phyloP scores from a whole-genome alignment of 768 basidiomycete species.

The Serendipita indica region DNA sequence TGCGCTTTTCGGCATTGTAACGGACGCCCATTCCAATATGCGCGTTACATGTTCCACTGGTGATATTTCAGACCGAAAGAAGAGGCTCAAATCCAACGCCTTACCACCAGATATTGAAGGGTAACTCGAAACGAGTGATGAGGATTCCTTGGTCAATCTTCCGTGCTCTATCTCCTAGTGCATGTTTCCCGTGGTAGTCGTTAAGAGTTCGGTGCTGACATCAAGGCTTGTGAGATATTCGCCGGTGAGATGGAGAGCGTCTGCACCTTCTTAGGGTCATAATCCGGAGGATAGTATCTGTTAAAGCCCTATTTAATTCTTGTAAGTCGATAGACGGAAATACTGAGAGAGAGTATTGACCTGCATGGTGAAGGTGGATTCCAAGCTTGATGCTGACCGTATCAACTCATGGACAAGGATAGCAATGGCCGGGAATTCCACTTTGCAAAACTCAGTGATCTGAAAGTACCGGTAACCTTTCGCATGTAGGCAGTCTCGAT shows the following conservation, averaged over 20 bases:
- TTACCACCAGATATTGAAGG: conserved; percentile 94
- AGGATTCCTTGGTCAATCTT: conserved; percentile 94
- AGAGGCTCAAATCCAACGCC: conserved; percentile 17
- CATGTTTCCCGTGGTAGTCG: conserved; percentile 57
- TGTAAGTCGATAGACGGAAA: background rate
- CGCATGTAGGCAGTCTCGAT: conserved; percentile 40
- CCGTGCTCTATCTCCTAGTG: conserved; percentile 79
- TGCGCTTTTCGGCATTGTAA: conserved; percentile 99
- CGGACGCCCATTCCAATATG: conserved; percentile 99
- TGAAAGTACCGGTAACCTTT: conserved; percentile 76
- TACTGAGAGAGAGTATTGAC: background rate
- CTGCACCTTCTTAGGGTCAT: conserved; percentile 51
- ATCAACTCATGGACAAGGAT: conserved; percentile 36
- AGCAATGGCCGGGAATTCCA: conserved; percentile 71
- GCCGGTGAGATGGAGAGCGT: conserved; percentile 16
- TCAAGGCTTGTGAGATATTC: conserved; percentile 11
- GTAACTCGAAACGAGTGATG: conserved; percentile 88
- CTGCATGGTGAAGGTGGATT: background rate
- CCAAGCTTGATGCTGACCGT: conserved; percentile 1
- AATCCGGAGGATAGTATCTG: conserved; percentile 69
- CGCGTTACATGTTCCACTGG: conserved; percentile 81
- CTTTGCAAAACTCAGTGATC: conserved; percentile 78
- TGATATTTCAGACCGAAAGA: conserved; percentile 12
- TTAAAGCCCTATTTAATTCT: conserved; percentile 38
- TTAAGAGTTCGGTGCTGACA: conserved; percentile 32